Evolutionary conservation across 805 yeast species (phyloP), one percentile per base, ranked within the genome.

Genomic region (Zygoascus ofunaensis): DNA sequence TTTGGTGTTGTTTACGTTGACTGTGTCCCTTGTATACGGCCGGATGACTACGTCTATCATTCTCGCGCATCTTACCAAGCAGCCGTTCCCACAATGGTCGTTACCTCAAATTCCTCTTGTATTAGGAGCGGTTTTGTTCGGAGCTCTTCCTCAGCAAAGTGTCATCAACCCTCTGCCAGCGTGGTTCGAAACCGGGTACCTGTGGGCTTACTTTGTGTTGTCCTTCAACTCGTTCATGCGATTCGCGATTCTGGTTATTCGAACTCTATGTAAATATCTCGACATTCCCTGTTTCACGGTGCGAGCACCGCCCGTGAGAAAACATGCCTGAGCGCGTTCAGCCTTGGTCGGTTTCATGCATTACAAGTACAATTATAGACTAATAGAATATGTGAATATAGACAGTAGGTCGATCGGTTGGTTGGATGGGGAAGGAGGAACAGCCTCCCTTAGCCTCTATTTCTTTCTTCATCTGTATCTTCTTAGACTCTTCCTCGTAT

Each of bases 1-100:
- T 34, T 59, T 85, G 37, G 82, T 94, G 28, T 71, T 89, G 23
- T 77, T 84, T 55, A 94, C 94, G 1, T 70, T 82, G 42, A 73
- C 87, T 1, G 63, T 82, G 49, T 94, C 97, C 2, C 89, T 85
- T 59, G 72, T 79, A 4, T 95, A 90, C 44, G 97, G 97, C 3
- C 76, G 97, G 57, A 82, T 87, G 47, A 61, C 71, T 3, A 66
- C 72, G 4, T 56, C 68, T 24, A 60, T 68, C 32, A 92, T 90
- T 57, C 71, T 85, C 49, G 87, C 86, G 10, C 97, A 92, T 61
- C 74, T 90, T 55, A 87, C 97, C 8, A 66, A 76, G 43, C 95
- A 87, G 61, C 64, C 68, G 12, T 90, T 84, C 71, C 98, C 98
- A 30, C 66, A 69, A 59, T 55, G 74, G 51, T 83, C 86, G 41